Evolutionary conservation across 2,329 filamentous ascomycete species (phyloP).

Genomic region (Elsinoe australis): DNA sequence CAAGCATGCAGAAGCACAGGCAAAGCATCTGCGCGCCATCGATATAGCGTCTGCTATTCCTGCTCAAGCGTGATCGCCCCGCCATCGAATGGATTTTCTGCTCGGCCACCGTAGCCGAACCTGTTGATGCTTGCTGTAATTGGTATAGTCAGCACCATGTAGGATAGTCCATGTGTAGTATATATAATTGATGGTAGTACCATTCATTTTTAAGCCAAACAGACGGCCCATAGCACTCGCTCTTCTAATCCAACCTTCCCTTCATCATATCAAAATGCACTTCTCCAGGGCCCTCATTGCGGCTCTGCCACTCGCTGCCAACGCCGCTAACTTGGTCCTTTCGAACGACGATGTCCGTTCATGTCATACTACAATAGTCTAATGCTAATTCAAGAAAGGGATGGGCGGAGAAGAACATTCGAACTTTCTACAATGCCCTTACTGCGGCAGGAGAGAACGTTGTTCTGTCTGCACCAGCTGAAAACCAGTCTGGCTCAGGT

Average conservation of each 20-base stretch:
- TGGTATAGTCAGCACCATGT: too few relatives aligned
- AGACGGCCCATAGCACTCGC: too few relatives aligned
- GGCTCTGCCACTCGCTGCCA: slow-evolving; percentile 6
- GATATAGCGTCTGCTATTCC: not conserved
- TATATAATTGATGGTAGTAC: too few relatives aligned
- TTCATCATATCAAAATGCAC: slow-evolving; percentile 11
- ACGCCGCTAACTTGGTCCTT: slow-evolving; percentile 48
- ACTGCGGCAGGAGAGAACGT: slow-evolving; percentile 51
- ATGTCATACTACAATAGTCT: not conserved
- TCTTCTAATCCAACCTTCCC: too few relatives aligned
- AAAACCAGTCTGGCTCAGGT: slow-evolving; percentile 59
- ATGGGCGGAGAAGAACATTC: slow-evolving; percentile 62
- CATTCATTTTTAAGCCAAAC: too few relatives aligned
- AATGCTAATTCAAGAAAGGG: slow-evolving; percentile 33
- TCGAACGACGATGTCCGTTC: slow-evolving; percentile 54
- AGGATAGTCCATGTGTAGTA: too few relatives aligned
- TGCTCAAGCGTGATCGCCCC: slow-evolving; percentile 7
- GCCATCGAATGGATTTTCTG: not conserved
- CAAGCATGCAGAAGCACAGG: slow-evolving; percentile 6
- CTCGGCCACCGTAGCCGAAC: not conserved
- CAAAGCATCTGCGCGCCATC: not conserved
- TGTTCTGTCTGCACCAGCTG: slow-evolving; percentile 58
- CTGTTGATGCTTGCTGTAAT: not conserved
- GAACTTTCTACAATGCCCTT: slow-evolving; percentile 52
- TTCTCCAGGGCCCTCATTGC: not conserved